Evolutionary conservation across 2,329 filamentous ascomycete genomes (phyloP).

Genomic region (Podosphaera leucotricha): DNA sequence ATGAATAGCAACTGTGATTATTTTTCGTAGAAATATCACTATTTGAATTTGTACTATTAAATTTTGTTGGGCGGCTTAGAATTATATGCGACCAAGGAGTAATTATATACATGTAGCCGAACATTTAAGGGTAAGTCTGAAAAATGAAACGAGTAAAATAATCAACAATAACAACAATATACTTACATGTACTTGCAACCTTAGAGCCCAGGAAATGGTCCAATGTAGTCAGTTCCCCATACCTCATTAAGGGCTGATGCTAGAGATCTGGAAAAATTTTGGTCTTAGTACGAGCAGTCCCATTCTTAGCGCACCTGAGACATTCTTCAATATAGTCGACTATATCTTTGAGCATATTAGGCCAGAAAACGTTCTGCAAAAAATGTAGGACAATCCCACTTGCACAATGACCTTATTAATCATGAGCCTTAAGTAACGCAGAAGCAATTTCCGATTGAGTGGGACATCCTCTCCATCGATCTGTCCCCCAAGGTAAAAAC

Average conservation of each 20-base stretch:
- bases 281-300: neutral
- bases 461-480: neutral
- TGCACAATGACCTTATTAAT: neutral
- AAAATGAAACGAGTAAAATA: constrained; percentile 1
- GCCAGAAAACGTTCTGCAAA: neutral
- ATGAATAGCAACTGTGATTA: neutral
- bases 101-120: no score
- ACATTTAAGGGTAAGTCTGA: neutral
- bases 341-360: neutral
- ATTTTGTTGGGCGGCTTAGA: neutral
- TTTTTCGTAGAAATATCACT: neutral
- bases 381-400: neutral
- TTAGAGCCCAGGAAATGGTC: neutral
- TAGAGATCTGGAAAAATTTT: neutral
- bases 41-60: neutral
- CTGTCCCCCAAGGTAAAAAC: no score
- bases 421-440: neutral
- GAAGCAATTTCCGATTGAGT: neutral
- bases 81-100: no score
- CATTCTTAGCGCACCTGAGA: neutral
- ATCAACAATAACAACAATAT: constrained; percentile 1
- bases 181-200: neutral
- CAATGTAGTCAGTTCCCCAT: neutral
- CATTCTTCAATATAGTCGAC: neutral
- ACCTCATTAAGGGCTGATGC: neutral